These are phyloP conservation scores for Wickerhamiella spandovensis DNA, from an alignment of 805 yeast species.

Conservation along the genomic window DNA sequence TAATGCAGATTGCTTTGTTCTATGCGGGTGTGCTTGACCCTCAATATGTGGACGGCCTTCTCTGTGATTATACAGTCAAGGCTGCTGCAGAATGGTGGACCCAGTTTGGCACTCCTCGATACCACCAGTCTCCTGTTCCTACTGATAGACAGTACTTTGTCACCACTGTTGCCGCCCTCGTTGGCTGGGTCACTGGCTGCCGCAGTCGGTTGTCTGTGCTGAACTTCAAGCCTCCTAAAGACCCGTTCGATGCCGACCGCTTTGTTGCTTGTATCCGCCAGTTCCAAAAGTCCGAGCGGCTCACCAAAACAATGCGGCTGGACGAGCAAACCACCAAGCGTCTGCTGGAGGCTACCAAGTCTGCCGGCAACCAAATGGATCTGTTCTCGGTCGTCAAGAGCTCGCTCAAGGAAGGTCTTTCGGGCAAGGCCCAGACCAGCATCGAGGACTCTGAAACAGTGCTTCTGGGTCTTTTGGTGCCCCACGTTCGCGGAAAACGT, in stretches of 20 bases:
- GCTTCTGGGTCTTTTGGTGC: conserved; percentile 12
- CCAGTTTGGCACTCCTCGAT: conserved; percentile 37
- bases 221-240: conserved; percentile 54
- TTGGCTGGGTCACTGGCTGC: conserved; percentile 64
- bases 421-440: conserved; percentile 14
- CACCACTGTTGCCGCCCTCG: conserved; percentile 56
- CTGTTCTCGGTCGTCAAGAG: conserved; percentile 43
- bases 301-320: conserved; percentile 38
- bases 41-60: conserved; percentile 64
- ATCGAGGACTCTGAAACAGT: conserved; percentile 17
- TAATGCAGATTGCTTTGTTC: conserved; percentile 62
- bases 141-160: conserved; percentile 14
- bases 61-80: conserved; percentile 62
- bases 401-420: conserved; percentile 48
- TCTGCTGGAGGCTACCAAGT: conserved; percentile 35
- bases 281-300: conserved; percentile 60
- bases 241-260: conserved; percentile 64
- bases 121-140: conserved; percentile 10
- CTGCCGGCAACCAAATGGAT: conserved; percentile 20
- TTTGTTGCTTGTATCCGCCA: conserved; percentile 55
- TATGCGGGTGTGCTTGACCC: conserved; percentile 66
- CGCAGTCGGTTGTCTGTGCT: conserved; percentile 47
- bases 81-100: conserved; percentile 79
- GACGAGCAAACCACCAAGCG: conserved; percentile 44
- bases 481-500: conserved; percentile 15